Evolutionary conservation across 1,284 basidiomycete species (phyloP).

Genomic region (Termitomyces sp.): DNA sequence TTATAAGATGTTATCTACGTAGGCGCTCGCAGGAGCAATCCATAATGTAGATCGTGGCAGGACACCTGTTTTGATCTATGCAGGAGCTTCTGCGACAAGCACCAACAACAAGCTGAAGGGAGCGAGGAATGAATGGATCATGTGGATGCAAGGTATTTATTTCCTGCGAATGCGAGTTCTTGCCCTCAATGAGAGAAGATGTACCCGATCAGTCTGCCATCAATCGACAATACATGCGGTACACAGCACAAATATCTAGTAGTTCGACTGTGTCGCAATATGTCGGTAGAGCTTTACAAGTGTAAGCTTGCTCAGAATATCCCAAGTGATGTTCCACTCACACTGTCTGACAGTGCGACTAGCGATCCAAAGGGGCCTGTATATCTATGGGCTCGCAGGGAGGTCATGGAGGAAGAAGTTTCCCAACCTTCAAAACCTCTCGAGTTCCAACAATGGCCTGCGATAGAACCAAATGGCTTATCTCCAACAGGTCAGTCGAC

Average conservation of each 20-base stretch:
- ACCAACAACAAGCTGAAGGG: constrained; percentile 51
- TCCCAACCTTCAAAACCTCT: constrained; percentile 27
- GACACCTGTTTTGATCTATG: constrained; percentile 66
- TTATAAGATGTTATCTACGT: not conserved
- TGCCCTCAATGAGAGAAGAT: constrained; percentile 33
- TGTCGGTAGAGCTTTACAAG: constrained; percentile 56
- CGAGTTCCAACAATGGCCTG: constrained; percentile 41
- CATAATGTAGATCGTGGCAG: constrained; percentile 63
- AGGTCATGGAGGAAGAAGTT: constrained; percentile 63
- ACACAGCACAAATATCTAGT: constrained; percentile 53
- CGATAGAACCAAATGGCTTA: constrained; percentile 45
- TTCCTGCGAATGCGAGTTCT: not conserved
- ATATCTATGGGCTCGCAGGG: constrained; percentile 68
- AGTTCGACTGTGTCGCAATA: constrained; percentile 44
- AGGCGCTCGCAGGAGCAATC: constrained; percentile 66
- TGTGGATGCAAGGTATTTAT: constrained; percentile 58
- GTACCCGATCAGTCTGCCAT: constrained; percentile 64
- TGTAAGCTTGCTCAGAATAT: constrained; percentile 31
- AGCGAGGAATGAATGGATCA: constrained; percentile 68
- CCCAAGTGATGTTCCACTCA: not conserved
- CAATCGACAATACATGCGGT: constrained; percentile 69
- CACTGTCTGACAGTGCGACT: constrained; percentile 38
- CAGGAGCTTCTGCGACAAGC: constrained; percentile 61
- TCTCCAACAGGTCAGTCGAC: constrained; percentile 36
- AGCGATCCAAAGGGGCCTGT: constrained; percentile 68